phyloP scores from a whole-genome alignment of 768 basidiomycete species.

The Trametes coccinea region DNA sequence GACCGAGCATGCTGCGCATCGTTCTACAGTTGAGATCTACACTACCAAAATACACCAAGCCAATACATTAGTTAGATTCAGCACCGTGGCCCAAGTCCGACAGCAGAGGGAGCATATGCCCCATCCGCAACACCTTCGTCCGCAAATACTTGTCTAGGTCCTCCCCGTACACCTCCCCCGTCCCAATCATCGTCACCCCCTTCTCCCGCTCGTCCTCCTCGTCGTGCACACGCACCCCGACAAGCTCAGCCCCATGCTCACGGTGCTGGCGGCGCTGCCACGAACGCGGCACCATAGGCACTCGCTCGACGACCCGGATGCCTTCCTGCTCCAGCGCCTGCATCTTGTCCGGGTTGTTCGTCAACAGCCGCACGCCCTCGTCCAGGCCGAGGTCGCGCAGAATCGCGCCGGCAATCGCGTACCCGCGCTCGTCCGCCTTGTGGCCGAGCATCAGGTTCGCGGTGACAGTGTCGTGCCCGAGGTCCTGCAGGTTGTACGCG shows the following conservation, averaged over 20 bases:
- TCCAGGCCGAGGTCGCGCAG: slow-evolving; percentile 83
- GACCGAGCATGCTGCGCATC: background rate
- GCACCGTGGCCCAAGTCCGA: slow-evolving; percentile 17
- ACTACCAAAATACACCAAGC: background rate
- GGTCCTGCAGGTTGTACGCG: slow-evolving; percentile 96
- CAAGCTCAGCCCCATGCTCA: slow-evolving; percentile 8
- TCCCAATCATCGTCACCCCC: slow-evolving; percentile 83
- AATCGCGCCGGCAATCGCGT: slow-evolving; percentile 90
- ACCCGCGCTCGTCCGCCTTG: slow-evolving; percentile 89
- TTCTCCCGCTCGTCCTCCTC: slow-evolving; percentile 42
- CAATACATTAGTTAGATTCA: background rate
- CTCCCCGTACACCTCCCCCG: slow-evolving; percentile 69
- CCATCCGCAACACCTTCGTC: slow-evolving; percentile 97
- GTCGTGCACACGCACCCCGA: slow-evolving; percentile 33
- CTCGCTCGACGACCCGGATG: slow-evolving; percentile 76
- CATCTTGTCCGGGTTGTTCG: slow-evolving; percentile 98
- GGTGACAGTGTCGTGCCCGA: slow-evolving; percentile 98
- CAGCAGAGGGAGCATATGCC: slow-evolving; percentile 77
- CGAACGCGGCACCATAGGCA: slow-evolving; percentile 91
- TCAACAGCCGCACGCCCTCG: slow-evolving; percentile 76
- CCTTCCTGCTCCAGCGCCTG: slow-evolving; percentile 84
- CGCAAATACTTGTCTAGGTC: slow-evolving; percentile 94
- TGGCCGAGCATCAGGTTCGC: slow-evolving; percentile 96
- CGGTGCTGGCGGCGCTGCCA: slow-evolving; percentile 54
- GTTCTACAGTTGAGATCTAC: background rate